Conservation (phyloP, 1,284 basidiomycete genomes). For the Chalciporus piperatoides region DNA sequence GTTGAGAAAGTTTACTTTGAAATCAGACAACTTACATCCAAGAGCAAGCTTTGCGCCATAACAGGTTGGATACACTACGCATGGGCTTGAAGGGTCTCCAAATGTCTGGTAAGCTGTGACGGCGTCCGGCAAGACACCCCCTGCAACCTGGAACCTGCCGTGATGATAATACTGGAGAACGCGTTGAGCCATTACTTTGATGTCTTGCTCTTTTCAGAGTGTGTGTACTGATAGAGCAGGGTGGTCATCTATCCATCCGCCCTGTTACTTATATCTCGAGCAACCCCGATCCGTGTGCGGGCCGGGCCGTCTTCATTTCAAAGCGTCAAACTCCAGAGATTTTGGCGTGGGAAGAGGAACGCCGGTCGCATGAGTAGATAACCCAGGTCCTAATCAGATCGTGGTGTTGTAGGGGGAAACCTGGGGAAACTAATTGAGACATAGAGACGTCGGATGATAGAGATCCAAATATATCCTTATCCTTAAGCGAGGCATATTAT, state of each 20-base stretch:
- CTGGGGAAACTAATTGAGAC: too few species aligned
- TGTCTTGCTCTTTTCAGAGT: background rate
- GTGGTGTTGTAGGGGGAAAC: too few species aligned
- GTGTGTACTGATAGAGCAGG: background rate
- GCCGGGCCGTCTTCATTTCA: background rate
- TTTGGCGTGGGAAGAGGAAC: background rate
- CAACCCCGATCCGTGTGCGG: background rate
- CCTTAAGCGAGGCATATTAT: too few species aligned
- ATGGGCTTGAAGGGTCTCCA: slow-evolving; percentile 22
- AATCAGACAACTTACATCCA: slow-evolving; percentile 10
- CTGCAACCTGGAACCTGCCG: slow-evolving; percentile 22
- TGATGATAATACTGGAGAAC: slow-evolving; percentile 20
- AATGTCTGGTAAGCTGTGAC: slow-evolving; percentile 22
- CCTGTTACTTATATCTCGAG: background rate
- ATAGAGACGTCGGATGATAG: too few species aligned
- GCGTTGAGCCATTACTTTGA: slow-evolving; percentile 8
- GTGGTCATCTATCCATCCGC: background rate
- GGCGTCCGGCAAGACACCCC: slow-evolving; percentile 24
- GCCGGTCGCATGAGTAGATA: background rate
- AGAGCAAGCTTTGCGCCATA: slow-evolving; percentile 25
- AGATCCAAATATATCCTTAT: too few species aligned
- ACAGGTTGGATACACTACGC: slow-evolving; percentile 18
- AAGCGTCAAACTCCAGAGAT: background rate
- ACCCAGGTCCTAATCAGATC: background rate
- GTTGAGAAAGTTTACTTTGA: background rate